Conservation (phyloP, 2,329 filamentous ascomycete genomes). For the Verticillium nubilum region DNA sequence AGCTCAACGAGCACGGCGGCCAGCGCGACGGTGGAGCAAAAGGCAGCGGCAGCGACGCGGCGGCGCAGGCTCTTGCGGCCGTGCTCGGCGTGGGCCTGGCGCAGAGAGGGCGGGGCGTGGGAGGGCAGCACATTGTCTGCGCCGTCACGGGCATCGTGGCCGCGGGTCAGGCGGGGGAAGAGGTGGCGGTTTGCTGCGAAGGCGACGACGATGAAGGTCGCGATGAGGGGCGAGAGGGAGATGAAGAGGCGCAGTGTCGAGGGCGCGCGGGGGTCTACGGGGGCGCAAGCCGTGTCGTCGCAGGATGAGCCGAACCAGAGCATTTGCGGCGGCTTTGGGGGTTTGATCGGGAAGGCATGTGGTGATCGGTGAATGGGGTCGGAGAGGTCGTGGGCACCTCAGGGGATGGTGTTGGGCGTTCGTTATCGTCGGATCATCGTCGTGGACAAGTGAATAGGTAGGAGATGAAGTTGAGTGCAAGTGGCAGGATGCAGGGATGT, state of each 20-base stretch:
- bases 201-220: conserved; percentile 62
- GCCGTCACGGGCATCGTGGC: conserved; percentile 45
- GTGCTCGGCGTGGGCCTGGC: conserved; percentile 54
- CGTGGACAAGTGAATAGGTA: too few species aligned
- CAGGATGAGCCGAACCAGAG: conserved; percentile 35
- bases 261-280: conserved; percentile 33
- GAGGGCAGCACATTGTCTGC: conserved; percentile 58
- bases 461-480: not conserved
- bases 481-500: not conserved
- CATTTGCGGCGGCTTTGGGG: conserved; percentile 7
- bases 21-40: conserved; percentile 71
- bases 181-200: conserved; percentile 60
- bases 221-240: conserved; percentile 64
- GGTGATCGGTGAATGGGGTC: not conserved
- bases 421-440: not conserved
- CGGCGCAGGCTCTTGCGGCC: conserved; percentile 45
- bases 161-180: conserved; percentile 64
- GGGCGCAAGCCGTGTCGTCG: conserved; percentile 52
- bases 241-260: conserved; percentile 40
- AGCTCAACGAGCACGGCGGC: conserved; percentile 74
- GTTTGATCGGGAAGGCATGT: conserved; percentile 5
- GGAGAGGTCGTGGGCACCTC: not conserved
- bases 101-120: conserved; percentile 54
- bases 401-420: not conserved
- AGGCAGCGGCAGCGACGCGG: conserved; percentile 56